Conservation (phyloP, 371 early-diverging fungal species). For the Mucor sp. region DNA sequence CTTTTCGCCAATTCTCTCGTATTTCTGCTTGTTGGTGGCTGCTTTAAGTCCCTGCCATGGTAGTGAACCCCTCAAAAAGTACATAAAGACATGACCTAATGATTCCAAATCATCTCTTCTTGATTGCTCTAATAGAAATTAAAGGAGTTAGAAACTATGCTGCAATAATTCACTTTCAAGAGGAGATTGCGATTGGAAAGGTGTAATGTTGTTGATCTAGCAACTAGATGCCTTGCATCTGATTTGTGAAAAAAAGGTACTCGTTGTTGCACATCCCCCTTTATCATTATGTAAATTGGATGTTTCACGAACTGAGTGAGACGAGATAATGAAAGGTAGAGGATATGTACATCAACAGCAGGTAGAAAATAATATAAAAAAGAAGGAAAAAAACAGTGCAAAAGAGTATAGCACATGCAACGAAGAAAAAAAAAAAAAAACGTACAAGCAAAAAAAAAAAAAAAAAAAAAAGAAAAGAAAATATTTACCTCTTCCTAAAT, state of each 20-base stretch:
- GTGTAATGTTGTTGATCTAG: background rate
- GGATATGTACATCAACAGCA: background rate
- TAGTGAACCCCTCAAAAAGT: conserved; percentile 96
- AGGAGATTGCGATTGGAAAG: background rate
- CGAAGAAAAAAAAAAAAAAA: background rate
- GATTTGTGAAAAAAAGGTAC: background rate
- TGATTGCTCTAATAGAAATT: conserved; percentile 77
- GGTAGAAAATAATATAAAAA: background rate
- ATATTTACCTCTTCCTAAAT: conserved; percentile 70
- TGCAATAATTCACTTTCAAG: background rate
- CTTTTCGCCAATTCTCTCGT: conserved; percentile 98
- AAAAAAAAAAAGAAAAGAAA: background rate
- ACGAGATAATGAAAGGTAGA: background rate
- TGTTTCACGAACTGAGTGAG: background rate
- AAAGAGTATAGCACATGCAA: background rate
- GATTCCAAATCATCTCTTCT: conserved; percentile 99
- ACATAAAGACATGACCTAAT: conserved; percentile 98
- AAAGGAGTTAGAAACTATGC: background rate
- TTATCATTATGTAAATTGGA: background rate
- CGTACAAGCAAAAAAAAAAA: background rate
- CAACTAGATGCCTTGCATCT: background rate
- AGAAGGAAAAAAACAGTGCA: background rate
- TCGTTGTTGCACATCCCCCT: background rate
- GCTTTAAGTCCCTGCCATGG: conserved; percentile 99
- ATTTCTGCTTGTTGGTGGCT: conserved; percentile 98